Base-by-base conservation (phyloP, 129 eudicot species). In the Lactuca saligna region DNA sequence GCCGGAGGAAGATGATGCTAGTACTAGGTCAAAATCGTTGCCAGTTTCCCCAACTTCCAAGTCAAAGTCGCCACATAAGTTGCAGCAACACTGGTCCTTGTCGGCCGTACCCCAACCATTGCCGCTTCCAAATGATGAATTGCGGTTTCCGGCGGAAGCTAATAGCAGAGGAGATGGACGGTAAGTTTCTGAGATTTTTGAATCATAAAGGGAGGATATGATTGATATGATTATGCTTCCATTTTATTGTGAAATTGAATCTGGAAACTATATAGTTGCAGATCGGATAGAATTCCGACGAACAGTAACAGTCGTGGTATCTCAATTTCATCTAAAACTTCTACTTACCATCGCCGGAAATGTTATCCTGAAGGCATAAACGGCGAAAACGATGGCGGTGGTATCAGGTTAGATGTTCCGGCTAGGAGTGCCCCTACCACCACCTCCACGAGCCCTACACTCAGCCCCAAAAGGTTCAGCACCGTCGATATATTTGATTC, bases 371-470 rank as follows among this genome's bases (percentile, higher is more conserved):
- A 64, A 13, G 79, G 74, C 5, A 46, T 39, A 17, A 79, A 81
- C 34, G 76, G 80, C 48, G 82, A 83, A 42, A 68, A 71, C 16
- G 70, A 41, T 63, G 37, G 58, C 29, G 44, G 12, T 34, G 66
- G 20, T 71, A 81, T 89, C 60, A 84, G 90, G 42, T 75, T 73
- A 57, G 75, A 75, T 77, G 81, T 81, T 82, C 82, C 91, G 49
- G 75, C 82, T 50, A 63, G 86, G 68, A 89, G 98, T 82, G 96
- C 95, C 54, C 98, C 98, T 13, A 6, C 84, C 9, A 88, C 86
- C 74, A 80, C 82, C 53, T 84, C 71, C 51, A 70, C 91, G 9
- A 92, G 96, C 70, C 98, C 96, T 57, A 66, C 85, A 38, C 83
- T 62, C 62, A 92, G 95, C 85, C 95, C 98, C 41, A 81, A 86